Percentiles rank a stretch among this genome's conserved stretches.
phyloP scores from a whole-genome alignment of 129 eudicot species.

The Ambrosia trifida region DNA sequence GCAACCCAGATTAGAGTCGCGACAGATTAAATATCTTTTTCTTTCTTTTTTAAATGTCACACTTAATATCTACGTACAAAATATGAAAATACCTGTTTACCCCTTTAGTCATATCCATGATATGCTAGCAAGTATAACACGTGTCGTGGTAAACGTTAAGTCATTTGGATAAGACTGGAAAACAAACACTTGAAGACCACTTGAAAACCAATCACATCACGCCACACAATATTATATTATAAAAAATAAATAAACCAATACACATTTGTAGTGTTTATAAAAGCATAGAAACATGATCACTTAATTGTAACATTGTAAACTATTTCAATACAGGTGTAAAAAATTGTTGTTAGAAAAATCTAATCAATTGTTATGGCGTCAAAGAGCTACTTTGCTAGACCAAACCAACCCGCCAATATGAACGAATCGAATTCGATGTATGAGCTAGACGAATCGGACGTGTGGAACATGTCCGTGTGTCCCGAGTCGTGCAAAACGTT shows the following conservation, averaged over 20 bases:
- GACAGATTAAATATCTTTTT: no score
- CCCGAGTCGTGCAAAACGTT: conserved; percentile 48
- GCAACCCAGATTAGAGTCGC: no score
- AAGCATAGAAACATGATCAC: no score
- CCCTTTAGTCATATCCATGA: conserved; percentile 14
- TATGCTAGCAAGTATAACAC: conserved; percentile 11
- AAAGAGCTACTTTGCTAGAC: conserved; percentile 51
- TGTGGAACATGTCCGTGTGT: conserved; percentile 57
- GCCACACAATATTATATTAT: neutral
- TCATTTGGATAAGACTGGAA: conserved; percentile 14
- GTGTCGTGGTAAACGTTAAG: conserved; percentile 6
- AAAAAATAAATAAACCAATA: no score
- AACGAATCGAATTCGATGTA: conserved; percentile 36
- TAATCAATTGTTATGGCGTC: conserved; percentile 48
- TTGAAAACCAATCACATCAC: neutral
- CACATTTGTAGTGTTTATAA: no score
- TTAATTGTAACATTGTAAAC: neutral
- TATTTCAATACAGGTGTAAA: conserved; percentile 8
- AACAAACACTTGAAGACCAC: conserved; percentile 10
- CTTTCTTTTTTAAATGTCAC: no score
- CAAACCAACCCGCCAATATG: conserved; percentile 37
- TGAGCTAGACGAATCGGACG: conserved; percentile 69
- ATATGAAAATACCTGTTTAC: neutral
- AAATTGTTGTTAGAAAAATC: conserved; percentile 3
- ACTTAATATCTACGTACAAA: no score